Evolutionary conservation across 164 flowering plant genomes (phyloP), one percentile per base, ranked within the genome.

Genomic region (Aristolochia contorta): DNA sequence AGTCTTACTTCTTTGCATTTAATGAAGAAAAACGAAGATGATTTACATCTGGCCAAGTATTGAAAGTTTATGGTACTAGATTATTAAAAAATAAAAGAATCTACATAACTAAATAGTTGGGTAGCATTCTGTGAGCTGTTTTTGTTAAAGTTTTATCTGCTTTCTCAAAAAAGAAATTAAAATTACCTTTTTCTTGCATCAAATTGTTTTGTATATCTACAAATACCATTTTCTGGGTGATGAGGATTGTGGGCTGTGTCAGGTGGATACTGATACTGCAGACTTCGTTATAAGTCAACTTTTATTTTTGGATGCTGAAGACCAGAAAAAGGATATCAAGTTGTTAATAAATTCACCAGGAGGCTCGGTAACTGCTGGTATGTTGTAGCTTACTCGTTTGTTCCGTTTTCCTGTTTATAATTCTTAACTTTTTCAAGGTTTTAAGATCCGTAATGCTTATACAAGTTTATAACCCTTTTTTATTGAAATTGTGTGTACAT

Each of bases 321-420:
- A 93, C 67, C 63, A 71, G 16, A 71, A 65, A 43, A 85, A 84
- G 56, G 98, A 89, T 58, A 93, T 93, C 61, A 86, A 74, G 54
- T 61, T 93, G 76, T 83, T 89, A 66, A 93, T 93, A 27, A 86
- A 87, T 75, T 86, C 91, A 15, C 91, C 98, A 46, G 97, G 98
- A 74, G 98, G 98, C 46, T 86, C 96, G 58, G 77, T 84, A 21
- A 83, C 92, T 63, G 84, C 93, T 56, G 98, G 96, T 92, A 79
- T 57, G 71, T 53, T 53, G 16, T 53, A 12, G 43, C 43, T 27
- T 27, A 27, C 5, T 27, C 30, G 30, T 27, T 27, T 37, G 43
- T 37, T 37, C 43, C 3, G 43, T 37, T 37, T 37, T 37, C 43
- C 43, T 10, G 43, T 37, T 37, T 37, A 8, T 8, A 6, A 37